Evolutionary conservation across 2,329 filamentous ascomycete species (phyloP).

Genomic region (Monosporascus sp.): DNA sequence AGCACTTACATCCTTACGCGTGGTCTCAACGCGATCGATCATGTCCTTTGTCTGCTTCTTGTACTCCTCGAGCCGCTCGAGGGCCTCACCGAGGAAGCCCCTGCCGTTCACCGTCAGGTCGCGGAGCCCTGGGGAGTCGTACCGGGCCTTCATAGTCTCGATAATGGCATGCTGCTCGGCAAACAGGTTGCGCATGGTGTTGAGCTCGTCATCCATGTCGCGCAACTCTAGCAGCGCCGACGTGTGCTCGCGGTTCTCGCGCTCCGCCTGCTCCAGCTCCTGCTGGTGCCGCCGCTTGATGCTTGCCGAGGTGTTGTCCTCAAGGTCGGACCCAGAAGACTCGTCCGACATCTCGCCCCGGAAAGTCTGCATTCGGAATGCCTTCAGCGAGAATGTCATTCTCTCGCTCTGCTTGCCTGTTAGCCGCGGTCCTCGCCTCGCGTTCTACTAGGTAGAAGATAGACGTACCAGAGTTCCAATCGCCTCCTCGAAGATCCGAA

Average conservation of each 20-base stretch:
- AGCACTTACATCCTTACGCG: conserved; percentile 47
- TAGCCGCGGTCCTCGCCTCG: too few relatives aligned
- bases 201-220: conserved; percentile 60
- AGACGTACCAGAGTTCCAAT: conserved; percentile 53
- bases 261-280: conserved; percentile 40
- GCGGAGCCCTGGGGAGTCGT: conserved; percentile 35
- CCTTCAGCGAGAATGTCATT: conserved; percentile 57
- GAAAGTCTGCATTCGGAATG: conserved; percentile 55
- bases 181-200: conserved; percentile 51
- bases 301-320: conserved; percentile 32
- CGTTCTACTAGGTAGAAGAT: too few relatives aligned
- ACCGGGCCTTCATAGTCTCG: conserved; percentile 40
- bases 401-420: conserved; percentile 46
- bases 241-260: conserved; percentile 57
- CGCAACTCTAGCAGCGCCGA: conserved; percentile 58
- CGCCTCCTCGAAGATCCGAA: conserved; percentile 62
- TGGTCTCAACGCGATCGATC: conserved; percentile 51
- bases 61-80: conserved; percentile 50
- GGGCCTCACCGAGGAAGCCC: conserved; percentile 47
- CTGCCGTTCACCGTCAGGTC: conserved; percentile 41
- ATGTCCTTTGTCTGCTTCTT: conserved; percentile 50
- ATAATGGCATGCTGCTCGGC: conserved; percentile 50
- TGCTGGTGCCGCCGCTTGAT: conserved; percentile 39
- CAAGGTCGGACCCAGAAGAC: conserved; percentile 30
- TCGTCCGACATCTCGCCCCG: conserved; percentile 36